A percentile compares a stretch with the other conserved stretches of the same genome.
These are phyloP conservation scores for Geranomyces michiganensis DNA, from an alignment of 192 early-diverging fungal genomes.

Conservation along the genomic window DNA sequence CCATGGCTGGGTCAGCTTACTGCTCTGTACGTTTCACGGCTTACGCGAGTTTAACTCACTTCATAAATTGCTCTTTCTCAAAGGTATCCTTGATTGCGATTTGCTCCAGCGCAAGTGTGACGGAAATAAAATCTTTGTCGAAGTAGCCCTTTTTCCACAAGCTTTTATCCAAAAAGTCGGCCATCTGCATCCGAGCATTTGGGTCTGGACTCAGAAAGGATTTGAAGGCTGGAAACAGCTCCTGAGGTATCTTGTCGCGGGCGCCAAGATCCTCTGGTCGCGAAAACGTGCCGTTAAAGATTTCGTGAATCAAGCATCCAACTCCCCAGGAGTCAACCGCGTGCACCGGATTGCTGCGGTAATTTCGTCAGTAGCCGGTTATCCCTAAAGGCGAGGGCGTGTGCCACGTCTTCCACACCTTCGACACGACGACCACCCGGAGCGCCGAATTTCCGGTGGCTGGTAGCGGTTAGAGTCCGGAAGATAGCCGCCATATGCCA, in stretches of 20 bases:
- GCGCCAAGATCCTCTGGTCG: slow-evolving; percentile 39
- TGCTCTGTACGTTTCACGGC: background rate
- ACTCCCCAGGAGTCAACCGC: slow-evolving; percentile 83
- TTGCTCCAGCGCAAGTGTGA: slow-evolving; percentile 87
- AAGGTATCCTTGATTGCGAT: slow-evolving; percentile 85
- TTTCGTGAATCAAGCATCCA: slow-evolving; percentile 80
- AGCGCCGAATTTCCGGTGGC: slow-evolving; percentile 72
- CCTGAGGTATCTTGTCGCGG: slow-evolving; percentile 12
- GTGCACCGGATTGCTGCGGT: slow-evolving; percentile 37
- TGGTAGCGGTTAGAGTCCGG: slow-evolving; percentile 70
- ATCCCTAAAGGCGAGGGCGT: background rate
- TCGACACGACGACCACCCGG: slow-evolving; percentile 61
- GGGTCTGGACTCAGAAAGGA: slow-evolving; percentile 64
- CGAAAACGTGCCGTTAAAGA: slow-evolving; percentile 66
- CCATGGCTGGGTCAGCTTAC: background rate
- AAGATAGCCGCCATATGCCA: slow-evolving; percentile 63
- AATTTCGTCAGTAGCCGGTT: background rate
- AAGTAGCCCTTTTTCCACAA: slow-evolving; percentile 69
- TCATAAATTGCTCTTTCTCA: slow-evolving; percentile 80
- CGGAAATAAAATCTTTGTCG: slow-evolving; percentile 80
- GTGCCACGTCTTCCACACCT: slow-evolving; percentile 48
- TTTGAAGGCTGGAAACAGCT: slow-evolving; percentile 54
- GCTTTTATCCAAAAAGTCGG: slow-evolving; percentile 71
- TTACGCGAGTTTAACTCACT: slow-evolving; percentile 12
- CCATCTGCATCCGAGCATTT: slow-evolving; percentile 63